Conservation (phyloP, 176 grass and related monocot species). For the Chloris gayana region DNA sequence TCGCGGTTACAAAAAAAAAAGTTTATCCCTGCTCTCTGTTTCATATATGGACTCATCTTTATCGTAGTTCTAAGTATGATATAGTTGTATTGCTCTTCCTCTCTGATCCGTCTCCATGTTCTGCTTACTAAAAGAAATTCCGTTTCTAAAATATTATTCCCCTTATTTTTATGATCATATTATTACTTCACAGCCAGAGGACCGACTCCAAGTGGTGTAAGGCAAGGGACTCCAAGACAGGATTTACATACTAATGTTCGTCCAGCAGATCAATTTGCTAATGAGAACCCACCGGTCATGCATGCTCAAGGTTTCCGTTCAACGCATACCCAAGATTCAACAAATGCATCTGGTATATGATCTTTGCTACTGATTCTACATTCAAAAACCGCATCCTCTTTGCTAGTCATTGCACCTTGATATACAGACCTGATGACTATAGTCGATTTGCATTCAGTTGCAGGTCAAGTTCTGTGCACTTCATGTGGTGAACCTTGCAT, state of each 20-base stretch:
- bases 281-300: slow-evolving; percentile 48
- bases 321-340: slow-evolving; percentile 39
- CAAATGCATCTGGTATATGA: slow-evolving; percentile 50
- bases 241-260: slow-evolving; percentile 53
- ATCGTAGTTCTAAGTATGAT: neutral
- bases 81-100: neutral
- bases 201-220: slow-evolving; percentile 46
- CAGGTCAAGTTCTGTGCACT: slow-evolving; percentile 69
- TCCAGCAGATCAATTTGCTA: slow-evolving; percentile 59
- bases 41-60: slow-evolving; percentile 7
- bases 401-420: neutral
- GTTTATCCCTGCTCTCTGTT: neutral
- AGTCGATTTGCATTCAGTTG: slow-evolving; percentile 34
- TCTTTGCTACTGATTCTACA: neutral
- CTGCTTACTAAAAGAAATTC: neutral
- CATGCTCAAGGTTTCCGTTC: slow-evolving; percentile 52
- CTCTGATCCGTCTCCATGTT: slow-evolving; percentile 10
- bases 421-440: slow-evolving; percentile 17
- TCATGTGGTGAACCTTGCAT: slow-evolving; percentile 67
- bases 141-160: slow-evolving; percentile 3
- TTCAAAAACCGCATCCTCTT: slow-evolving; percentile 27
- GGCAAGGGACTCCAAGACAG: slow-evolving; percentile 52
- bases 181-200: slow-evolving; percentile 62
- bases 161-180: slow-evolving; percentile 21
- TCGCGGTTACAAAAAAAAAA: neutral